Evolutionary conservation across 345 rosid genomes (phyloP), one percentile per base, ranked within the genome.

Genomic region (Psidium guajava): DNA sequence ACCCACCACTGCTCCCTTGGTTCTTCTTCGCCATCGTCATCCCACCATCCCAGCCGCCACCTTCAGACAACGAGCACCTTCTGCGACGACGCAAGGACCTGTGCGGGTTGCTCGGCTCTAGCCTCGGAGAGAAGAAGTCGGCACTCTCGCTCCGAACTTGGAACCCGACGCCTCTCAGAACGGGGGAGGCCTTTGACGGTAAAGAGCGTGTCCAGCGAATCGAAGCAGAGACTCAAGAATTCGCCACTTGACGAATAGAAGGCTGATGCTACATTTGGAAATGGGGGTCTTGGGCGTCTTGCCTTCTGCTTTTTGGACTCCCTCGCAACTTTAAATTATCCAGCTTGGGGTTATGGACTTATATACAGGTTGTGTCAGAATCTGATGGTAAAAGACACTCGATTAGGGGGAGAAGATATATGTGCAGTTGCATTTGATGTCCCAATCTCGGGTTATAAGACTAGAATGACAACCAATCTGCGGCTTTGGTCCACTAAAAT

Each of bases 271-370:
- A 92, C 94, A 59, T 89, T 91, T 44, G 93, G 94, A 13, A 91
- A 90, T 83, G 92, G 91, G 36, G 93, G 93, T 16, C 81, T 88
- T 56, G 92, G 92, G 40, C 82, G 93, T 54, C 91, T 92, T 74
- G 93, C 92, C 50, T 91, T 92, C 49, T 91, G 91, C 87, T 92
- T 92, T 83, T 89, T 90, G 52, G 93, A 91, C 83, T 92, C 94
- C 81, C 77, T 90, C 15, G 94, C 94, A 25, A 90, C 93, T 47
- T 89, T 92, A 81, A 92, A 90, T 85, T 91, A 90, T 86, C 94
- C 93, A 47, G 92, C 91, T 1, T 89, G 90, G 92, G n/a, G 92
- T 44, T 92, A 92, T 84, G 92, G 92, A 84, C 90, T 91, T 47
- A 90, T 91, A 84, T 92, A 88, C 89, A 88, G 83, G 84, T 88